Conservation (phyloP, 768 basidiomycete species). For the Boletus rufocinnamomeus region DNA sequence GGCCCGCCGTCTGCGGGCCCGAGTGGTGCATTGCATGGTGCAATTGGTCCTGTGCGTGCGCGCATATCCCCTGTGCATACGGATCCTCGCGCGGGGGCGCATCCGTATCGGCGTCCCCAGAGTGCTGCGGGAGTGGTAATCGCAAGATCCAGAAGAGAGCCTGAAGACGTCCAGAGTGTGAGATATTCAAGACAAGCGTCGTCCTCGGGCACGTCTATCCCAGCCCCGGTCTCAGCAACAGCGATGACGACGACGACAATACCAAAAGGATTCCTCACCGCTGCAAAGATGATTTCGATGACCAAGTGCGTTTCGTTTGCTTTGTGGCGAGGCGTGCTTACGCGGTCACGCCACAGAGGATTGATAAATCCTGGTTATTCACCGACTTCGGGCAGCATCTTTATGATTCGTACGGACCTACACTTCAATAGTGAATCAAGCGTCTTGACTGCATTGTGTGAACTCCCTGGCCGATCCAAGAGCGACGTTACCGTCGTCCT, state of each 20-base stretch:
- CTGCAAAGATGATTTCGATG: conserved; percentile 15
- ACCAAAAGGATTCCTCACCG: conserved; percentile 1
- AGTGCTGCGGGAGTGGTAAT: conserved; percentile 29
- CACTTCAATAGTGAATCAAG: conserved; percentile 54
- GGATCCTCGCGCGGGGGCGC: conserved; percentile 20
- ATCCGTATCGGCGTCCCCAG: conserved; percentile 35
- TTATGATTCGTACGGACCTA: conserved; percentile 61
- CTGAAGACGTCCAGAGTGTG: conserved; percentile 31
- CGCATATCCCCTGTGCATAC: conserved; percentile 29
- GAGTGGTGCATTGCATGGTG: conserved; percentile 14
- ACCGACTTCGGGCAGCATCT: conserved; percentile 24
- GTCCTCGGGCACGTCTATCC: conserved; percentile 13
- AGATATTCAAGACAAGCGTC: conserved; percentile 28
- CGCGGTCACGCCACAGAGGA: conserved; percentile 16
- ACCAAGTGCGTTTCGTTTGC: conserved; percentile 26
- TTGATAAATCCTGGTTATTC: conserved; percentile 31
- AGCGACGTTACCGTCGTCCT: conserved; percentile 60
- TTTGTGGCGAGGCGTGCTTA: conserved; percentile 11
- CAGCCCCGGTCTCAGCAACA: conserved; percentile 10
- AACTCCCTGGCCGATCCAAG: conserved; percentile 67
- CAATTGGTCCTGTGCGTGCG: conserved; percentile 30
- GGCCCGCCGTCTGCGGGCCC: conserved; percentile 34
- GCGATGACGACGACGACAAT: background rate
- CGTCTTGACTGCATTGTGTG: conserved; percentile 59
- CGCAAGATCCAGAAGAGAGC: conserved; percentile 32